A percentile compares a stretch with the other conserved stretches of the same genome.
phyloP scores from a whole-genome alignment of 352 stramenopile species.

The Phytophthora cryptogea region DNA sequence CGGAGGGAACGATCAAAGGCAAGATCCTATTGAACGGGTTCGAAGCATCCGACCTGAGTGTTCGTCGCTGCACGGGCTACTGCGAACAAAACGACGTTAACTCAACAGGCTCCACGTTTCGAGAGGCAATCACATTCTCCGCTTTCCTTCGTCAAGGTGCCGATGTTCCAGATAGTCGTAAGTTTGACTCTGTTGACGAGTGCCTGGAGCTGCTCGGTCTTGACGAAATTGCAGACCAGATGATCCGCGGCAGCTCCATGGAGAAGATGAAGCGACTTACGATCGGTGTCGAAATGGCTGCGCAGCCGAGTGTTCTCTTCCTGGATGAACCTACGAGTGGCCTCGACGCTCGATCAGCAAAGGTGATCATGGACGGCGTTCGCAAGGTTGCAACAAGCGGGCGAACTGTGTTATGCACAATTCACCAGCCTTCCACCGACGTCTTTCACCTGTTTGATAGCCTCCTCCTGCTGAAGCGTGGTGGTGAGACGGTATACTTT shows the following conservation, averaged over 20 bases:
- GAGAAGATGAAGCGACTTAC: conserved; percentile 73
- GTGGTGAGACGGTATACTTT: conserved; percentile 68
- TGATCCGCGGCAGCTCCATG: conserved; percentile 62
- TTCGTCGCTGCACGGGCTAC: conserved; percentile 67
- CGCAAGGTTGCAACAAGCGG: conserved; percentile 85
- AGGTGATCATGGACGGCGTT: conserved; percentile 88
- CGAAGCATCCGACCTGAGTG: conserved; percentile 40
- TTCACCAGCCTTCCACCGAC: conserved; percentile 92
- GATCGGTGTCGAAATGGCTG: conserved; percentile 92
- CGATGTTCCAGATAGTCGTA: conserved; percentile 41
- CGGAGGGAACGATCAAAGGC: conserved; percentile 68
- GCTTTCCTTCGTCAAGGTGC: conserved; percentile 79
- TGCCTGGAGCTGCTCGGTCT: conserved; percentile 60
- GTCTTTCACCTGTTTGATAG: conserved; percentile 92
- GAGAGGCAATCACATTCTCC: conserved; percentile 93
- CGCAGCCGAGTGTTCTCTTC: conserved; percentile 88
- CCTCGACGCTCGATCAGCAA: conserved; percentile 85
- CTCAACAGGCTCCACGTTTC: conserved; percentile 79
- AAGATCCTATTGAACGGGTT: conserved; percentile 69
- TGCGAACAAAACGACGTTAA: conserved; percentile 92
- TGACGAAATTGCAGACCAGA: conserved; percentile 61
- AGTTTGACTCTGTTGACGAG: conserved; percentile 64
- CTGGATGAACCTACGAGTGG: conserved; percentile 92
- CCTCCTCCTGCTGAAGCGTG: conserved; percentile 82
- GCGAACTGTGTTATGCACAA: conserved; percentile 89